Conservation (phyloP, 2,329 filamentous ascomycete species). For the Sarocladiaceae sp. region DNA sequence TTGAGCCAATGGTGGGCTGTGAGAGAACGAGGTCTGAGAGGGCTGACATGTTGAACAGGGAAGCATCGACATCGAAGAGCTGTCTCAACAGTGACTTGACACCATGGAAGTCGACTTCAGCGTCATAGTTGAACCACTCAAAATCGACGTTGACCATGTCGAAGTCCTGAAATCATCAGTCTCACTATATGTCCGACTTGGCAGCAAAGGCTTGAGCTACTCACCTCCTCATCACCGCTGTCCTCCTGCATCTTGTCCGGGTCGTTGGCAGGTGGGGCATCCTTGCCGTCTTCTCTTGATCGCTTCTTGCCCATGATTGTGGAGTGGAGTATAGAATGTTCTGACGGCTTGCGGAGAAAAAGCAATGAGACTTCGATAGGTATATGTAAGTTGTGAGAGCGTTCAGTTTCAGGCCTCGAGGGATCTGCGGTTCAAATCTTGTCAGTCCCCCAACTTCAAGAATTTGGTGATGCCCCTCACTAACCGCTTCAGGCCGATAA, state of each 20-base stretch:
- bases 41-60: slow-evolving; percentile 79
- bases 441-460: slow-evolving; percentile 11
- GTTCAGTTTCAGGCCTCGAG: background rate
- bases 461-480: slow-evolving; percentile 30
- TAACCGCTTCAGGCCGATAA: slow-evolving; percentile 26
- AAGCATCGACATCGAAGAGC: slow-evolving; percentile 81
- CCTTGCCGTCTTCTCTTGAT: slow-evolving; percentile 40
- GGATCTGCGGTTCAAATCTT: slow-evolving; percentile 8
- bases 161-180: slow-evolving; percentile 56
- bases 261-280: slow-evolving; percentile 31
- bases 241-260: slow-evolving; percentile 46
- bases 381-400: too few relatives aligned
- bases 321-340: too few relatives aligned
- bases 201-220: slow-evolving; percentile 9
- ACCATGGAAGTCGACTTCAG: slow-evolving; percentile 88
- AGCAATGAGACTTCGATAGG: too few relatives aligned
- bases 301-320: slow-evolving; percentile 44
- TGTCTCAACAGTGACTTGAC: slow-evolving; percentile 86
- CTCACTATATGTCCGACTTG: background rate
- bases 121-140: slow-evolving; percentile 95
- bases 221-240: slow-evolving; percentile 48
- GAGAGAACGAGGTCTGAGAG: slow-evolving; percentile 81
- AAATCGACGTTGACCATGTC: slow-evolving; percentile 95
- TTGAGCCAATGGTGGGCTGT: slow-evolving; percentile 84
- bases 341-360: too few relatives aligned